These are phyloP conservation scores for Kluyveromyces lactis DNA, from an alignment of 805 yeast genomes.

Conservation along the genomic window DNA sequence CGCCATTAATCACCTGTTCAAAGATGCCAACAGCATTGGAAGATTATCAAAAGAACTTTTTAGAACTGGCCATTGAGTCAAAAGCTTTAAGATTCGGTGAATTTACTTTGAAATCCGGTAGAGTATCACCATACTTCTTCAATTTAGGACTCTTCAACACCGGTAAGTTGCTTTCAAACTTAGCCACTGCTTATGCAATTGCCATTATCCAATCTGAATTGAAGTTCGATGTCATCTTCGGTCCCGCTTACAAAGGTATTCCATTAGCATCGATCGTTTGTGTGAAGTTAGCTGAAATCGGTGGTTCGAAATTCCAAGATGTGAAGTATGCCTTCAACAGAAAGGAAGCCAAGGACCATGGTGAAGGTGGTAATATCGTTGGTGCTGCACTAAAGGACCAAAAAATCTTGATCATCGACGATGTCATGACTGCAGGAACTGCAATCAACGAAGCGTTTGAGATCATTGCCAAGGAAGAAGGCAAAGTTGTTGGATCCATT, in stretches of 20 bases:
- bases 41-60: conserved; percentile 56
- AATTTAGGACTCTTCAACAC: conserved; percentile 85
- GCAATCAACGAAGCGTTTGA: conserved; percentile 91
- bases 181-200: conserved; percentile 84
- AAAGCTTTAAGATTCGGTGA: conserved; percentile 81
- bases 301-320: conserved; percentile 64
- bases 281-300: conserved; percentile 85
- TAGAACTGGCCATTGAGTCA: conserved; percentile 74
- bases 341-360: conserved; percentile 95
- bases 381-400: conserved; percentile 71
- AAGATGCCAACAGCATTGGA: conserved; percentile 25
- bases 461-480: conserved; percentile 62
- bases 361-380: conserved; percentile 94
- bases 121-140: conserved; percentile 93
- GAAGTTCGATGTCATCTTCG: conserved; percentile 85
- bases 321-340: conserved; percentile 91
- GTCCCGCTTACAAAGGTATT: conserved; percentile 98
- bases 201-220: conserved; percentile 76
- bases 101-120: conserved; percentile 86
- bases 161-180: conserved; percentile 66
- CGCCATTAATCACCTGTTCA: no score
- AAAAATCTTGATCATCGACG: conserved; percentile 81
- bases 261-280: conserved; percentile 91
- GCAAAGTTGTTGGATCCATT: conserved; percentile 71
- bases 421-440: conserved; percentile 97